Evolutionary conservation across 306 rosid species (phyloP).

Genomic region (Dalbergia oliveri): DNA sequence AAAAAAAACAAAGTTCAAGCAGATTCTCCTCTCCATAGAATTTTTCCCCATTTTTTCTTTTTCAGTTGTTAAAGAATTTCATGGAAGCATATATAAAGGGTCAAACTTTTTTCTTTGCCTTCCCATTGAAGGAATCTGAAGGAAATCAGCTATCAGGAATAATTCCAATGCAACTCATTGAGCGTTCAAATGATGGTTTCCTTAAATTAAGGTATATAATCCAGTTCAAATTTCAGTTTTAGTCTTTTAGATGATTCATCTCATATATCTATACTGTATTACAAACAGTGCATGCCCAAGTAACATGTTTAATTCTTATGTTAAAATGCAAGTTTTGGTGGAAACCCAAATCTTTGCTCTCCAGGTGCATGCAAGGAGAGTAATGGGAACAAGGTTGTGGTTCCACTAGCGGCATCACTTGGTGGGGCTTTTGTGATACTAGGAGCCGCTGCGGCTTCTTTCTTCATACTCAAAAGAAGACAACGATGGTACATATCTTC

Average conservation of each 20-base stretch:
- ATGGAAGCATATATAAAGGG: neutral
- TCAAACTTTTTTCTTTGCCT: neutral
- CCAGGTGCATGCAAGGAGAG: conserved; percentile 52
- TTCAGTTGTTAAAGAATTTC: neutral
- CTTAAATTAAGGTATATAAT: conserved; percentile 47
- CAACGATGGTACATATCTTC: conserved; percentile 23
- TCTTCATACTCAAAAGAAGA: conserved; percentile 40
- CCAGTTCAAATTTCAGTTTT: conserved; percentile 23
- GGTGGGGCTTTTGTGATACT: conserved; percentile 54
- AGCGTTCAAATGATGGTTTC: conserved; percentile 28
- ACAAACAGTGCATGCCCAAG: no score
- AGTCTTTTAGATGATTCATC: no score
- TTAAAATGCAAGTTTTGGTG: conserved; percentile 53
- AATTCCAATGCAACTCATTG: conserved; percentile 46
- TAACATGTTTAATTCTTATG: conserved; percentile 13
- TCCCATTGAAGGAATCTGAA: conserved; percentile 50
- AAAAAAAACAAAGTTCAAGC: neutral
- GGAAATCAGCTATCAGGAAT: conserved; percentile 53
- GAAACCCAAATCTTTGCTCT: conserved; percentile 56
- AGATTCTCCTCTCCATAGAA: conserved; percentile 12
- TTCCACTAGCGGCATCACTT: conserved; percentile 61
- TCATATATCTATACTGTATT: no score
- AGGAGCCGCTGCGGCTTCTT: conserved; percentile 39
- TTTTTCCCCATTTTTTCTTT: neutral
- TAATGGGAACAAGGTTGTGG: conserved; percentile 36